Evolutionary conservation across 169 alveolate genomes (phyloP), one percentile per base, ranked within the genome.

Genomic region (Plasmodium berghei): DNA sequence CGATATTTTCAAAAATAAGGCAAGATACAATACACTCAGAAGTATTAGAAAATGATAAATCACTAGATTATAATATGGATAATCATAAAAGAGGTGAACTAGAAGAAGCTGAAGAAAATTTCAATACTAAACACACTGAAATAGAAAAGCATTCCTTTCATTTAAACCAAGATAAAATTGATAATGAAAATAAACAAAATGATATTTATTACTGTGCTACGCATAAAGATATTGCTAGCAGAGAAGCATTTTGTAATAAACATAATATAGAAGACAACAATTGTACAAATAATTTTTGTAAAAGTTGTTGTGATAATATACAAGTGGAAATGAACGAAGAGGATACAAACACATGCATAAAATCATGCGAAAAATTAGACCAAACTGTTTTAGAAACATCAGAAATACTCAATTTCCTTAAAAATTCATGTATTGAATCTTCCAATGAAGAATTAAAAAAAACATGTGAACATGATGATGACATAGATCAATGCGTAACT

Each of bases 281-380:
- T n/a, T 83, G 90, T 46, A 26, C 61, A 34, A 83, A 83, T 55
- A 58, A 83, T 46, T 83, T 83, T n/a, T 83, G 90, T 42, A 67
- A 67, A 18, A 24, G 54, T 20, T 83, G 90, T 62, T 83, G 90
- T 83, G 83, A 66, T 34, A 83, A 83, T 40, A 67, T 83, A 16
- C 85, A 55, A 5, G 34, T 73, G 61, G 42, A 34, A 34, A 4
- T 9, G 56, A 54, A 83, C 9, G 62, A 83, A 42, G 90, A 67
- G 59, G 72, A 83, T 83, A 83, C 42, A 5, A 62, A 49, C 40
- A 24, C 73, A 18, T 83, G 90, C 18, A 49, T 62, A 20, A 46
- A 67, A 20, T 48, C 69, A 49, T 83, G 90, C 48, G 67, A 83
- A 83, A 46, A 83, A 26, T 59, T 83, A 55, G 90, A 83, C 45